Percentiles rank a stretch among this genome's conserved stretches.
Conservation (phyloP, 2,329 filamentous ascomycete species). For the Paraconiothyrium brasiliense region DNA sequence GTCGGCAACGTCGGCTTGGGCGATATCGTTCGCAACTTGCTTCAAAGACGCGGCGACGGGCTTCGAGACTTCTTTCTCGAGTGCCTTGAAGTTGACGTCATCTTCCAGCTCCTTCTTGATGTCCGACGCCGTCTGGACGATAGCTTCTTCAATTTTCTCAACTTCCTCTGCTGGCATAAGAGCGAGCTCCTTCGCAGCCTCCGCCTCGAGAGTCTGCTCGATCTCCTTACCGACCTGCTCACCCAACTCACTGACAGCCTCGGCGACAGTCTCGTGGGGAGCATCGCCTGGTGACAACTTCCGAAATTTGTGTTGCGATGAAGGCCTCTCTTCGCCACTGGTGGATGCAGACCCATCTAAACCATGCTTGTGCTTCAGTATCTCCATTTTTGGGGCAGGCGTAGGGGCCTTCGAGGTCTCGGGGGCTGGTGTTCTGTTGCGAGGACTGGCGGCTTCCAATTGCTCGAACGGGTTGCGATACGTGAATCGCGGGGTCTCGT, state of each 20-base stretch:
- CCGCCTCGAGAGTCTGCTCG: constrained; percentile 67
- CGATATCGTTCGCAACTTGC: constrained; percentile 65
- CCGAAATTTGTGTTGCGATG: constrained; percentile 36
- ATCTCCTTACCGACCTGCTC: constrained; percentile 68
- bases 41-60: constrained; percentile 66
- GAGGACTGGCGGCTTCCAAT: constrained; percentile 71
- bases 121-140: constrained; percentile 60
- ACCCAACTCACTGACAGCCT: constrained; percentile 74
- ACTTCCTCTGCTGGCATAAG: constrained; percentile 55
- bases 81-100: constrained; percentile 61
- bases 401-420: constrained; percentile 29
- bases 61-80: constrained; percentile 64
- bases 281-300: constrained; percentile 25
- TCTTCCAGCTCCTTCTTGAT: constrained; percentile 61
- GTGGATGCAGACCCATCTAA: constrained; percentile 42
- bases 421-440: constrained; percentile 55
- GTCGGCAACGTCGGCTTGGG: constrained; percentile 71
- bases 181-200: constrained; percentile 57
- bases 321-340: constrained; percentile 32
- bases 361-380: constrained; percentile 55
- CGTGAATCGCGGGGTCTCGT: constrained; percentile 64
- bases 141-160: constrained; percentile 63
- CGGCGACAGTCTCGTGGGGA: constrained; percentile 71
- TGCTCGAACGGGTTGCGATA: constrained; percentile 79
- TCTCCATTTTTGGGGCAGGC: constrained; percentile 53